Conservation (phyloP, 495 filamentous ascomycete genomes). For the Aspergillus nidulans region DNA sequence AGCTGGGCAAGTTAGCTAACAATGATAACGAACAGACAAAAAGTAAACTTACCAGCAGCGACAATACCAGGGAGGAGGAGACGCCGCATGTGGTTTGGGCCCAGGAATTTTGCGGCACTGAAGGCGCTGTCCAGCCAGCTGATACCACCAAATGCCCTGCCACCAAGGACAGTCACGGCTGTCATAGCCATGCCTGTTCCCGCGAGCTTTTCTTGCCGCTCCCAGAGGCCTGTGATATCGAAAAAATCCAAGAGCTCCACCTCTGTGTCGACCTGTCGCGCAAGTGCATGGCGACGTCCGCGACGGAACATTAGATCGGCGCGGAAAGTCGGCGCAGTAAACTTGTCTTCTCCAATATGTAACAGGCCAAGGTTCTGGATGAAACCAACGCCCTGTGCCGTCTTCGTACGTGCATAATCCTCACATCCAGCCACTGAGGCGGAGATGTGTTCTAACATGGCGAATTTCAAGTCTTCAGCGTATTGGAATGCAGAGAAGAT, state of each 20-base stretch:
- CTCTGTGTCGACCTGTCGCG: conserved; percentile 77
- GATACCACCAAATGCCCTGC: conserved; percentile 73
- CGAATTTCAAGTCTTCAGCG: conserved; percentile 85
- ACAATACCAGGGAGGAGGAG: conserved; percentile 78
- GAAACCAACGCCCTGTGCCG: conserved; percentile 74
- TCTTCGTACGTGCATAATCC: conserved; percentile 73
- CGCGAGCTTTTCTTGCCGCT: conserved; percentile 89
- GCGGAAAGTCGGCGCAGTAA: conserved; percentile 76
- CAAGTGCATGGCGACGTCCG: conserved; percentile 67
- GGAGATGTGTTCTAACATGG: conserved; percentile 85
- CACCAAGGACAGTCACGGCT: conserved; percentile 78
- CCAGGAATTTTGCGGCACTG: conserved; percentile 71
- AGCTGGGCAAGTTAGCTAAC: conserved; percentile 49
- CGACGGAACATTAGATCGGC: conserved; percentile 88
- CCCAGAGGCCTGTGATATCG: conserved; percentile 74
- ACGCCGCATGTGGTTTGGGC: conserved; percentile 75
- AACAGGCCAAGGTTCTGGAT: conserved; percentile 85
- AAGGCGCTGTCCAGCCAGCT: conserved; percentile 87
- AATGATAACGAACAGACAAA: not conserved
- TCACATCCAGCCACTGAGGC: conserved; percentile 74
- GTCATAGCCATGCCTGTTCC: conserved; percentile 92
- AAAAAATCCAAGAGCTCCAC: conserved; percentile 92
- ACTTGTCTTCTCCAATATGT: conserved; percentile 79
- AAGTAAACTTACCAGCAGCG: conserved; percentile 61
- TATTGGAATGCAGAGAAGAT: conserved; percentile 82